A percentile compares a stretch with the other conserved stretches of the same genome.
These are phyloP conservation scores for Populus tomentosa DNA, from an alignment of 441 rosid species.

Conservation along the genomic window DNA sequence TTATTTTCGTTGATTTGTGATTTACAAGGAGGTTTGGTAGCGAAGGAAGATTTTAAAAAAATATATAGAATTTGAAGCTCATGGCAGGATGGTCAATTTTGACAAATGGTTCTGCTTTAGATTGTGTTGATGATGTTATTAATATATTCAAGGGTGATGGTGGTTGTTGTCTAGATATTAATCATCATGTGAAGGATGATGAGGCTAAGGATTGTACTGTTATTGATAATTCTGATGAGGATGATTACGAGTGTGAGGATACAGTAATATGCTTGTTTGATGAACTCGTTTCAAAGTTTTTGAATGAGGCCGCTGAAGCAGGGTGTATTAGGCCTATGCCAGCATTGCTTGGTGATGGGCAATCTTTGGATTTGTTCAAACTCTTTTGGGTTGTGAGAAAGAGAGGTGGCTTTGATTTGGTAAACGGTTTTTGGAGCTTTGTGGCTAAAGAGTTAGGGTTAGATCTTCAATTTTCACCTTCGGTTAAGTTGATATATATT, in stretches of 20 bases:
- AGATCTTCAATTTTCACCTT: conserved; percentile 25
- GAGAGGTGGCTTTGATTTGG: conserved; percentile 45
- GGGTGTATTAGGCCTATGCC: conserved; percentile 49
- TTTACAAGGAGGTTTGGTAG: not conserved
- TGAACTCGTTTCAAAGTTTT: conserved; percentile 42
- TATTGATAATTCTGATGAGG: conserved; percentile 15
- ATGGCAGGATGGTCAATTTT: conserved; percentile 60
- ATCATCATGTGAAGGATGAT: conserved; percentile 20
- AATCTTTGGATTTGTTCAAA: conserved; percentile 37
- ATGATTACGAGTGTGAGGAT: conserved; percentile 29
- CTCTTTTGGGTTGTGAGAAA: conserved; percentile 43
- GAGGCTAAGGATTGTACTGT: not conserved
- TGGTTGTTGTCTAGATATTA: conserved; percentile 15
- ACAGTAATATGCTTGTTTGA: conserved; percentile 46
- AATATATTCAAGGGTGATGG: conserved; percentile 14
- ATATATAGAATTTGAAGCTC: conserved; percentile 20
- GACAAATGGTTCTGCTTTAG: conserved; percentile 34
- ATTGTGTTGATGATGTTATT: conserved; percentile 17
- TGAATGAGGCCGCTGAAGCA: conserved; percentile 33
- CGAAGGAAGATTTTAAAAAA: not conserved
- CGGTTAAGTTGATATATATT: conserved; percentile 45
- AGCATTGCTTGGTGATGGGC: conserved; percentile 38
- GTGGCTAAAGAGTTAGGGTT: conserved; percentile 51
- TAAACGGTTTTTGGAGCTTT: conserved; percentile 46
- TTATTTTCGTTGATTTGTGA: not conserved